Evolutionary conservation across 73 alveolate genomes (phyloP), one percentile per base, ranked within the genome.

Genomic region (Durusdinium trenchii): DNA sequence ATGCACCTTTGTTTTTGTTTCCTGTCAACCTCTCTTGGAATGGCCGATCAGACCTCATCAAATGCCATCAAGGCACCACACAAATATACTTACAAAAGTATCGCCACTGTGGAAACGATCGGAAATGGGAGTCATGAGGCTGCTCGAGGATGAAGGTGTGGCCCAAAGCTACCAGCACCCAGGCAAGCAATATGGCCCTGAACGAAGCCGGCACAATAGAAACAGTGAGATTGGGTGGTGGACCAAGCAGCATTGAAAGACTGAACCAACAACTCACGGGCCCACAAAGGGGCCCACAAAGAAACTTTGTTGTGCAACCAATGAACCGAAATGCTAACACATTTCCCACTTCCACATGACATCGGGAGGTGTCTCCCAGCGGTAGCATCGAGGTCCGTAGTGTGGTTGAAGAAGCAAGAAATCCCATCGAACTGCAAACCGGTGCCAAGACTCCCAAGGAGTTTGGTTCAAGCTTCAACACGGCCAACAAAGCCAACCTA

Each of bases 361-460:
- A 10, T n/a, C 42, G 36, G 50, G 52, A n/a, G 35, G 85, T n/a
- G 57, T 75, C 85, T 16, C 85, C 85, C 9, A 75, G 85, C 3
- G 85, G 85, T n/a, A 75, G 38, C 85, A 75, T 75, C 5, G 28
- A 40, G 16, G 12, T 75, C 51, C 85, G 51, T 14, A 0, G 51
- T 16, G 85, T 75, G 35, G 42, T 9, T 75, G 85, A 75, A 36
- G 85, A 75, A 7, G 38, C 85, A 50, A 75, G 42, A 35, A 81
- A 81, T 23, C 91, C 91, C 69, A 81, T 47, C 0, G 69, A 47
- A 45, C 45, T 18, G 69, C 91, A 81, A 45, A 81, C 91, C 1
- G 91, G 91, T 3, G 91, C 91, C 47, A 81, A 43, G 47, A 81
- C 46, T 28, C 91, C 91, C 71, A 81, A 28, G 16, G 91, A 45